Percentiles rank a stretch among this genome's conserved stretches.
Conservation (phyloP, 371 early-diverging fungal species). For the Blakeslea trispora region DNA sequence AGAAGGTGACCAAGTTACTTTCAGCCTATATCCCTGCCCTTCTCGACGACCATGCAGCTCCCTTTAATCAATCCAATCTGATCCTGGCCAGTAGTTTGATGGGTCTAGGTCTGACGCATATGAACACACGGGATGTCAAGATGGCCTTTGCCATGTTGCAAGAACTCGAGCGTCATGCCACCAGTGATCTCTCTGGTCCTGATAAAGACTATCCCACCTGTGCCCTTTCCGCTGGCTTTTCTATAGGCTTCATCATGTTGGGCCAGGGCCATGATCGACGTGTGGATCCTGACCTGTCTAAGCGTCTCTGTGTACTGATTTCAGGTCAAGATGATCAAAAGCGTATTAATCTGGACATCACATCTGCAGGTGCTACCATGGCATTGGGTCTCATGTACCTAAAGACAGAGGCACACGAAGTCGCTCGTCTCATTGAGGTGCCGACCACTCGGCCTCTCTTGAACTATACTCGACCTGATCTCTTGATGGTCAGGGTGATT, state of each 20-base stretch:
- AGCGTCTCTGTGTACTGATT: conserved; percentile 58
- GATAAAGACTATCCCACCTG: conserved; percentile 54
- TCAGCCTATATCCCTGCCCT: conserved; percentile 75
- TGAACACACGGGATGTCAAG: conserved; percentile 64
- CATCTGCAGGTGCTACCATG: conserved; percentile 73
- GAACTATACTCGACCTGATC: conserved; percentile 71
- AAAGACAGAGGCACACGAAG: conserved; percentile 66
- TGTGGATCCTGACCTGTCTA: conserved; percentile 59
- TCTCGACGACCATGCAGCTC: conserved; percentile 51
- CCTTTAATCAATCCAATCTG: conserved; percentile 58
- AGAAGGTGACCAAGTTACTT: conserved; percentile 63
- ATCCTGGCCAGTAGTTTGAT: conserved; percentile 69
- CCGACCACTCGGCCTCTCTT: conserved; percentile 60
- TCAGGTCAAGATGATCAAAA: conserved; percentile 16
- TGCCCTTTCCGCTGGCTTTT: conserved; percentile 77
- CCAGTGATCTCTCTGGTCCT: conserved; percentile 32
- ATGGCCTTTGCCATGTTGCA: conserved; percentile 71
- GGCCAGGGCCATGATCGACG: conserved; percentile 63
- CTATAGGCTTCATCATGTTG: conserved; percentile 78
- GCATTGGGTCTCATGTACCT: conserved; percentile 85
- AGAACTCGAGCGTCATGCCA: conserved; percentile 59
- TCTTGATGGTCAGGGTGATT: conserved; percentile 68
- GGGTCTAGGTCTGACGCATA: conserved; percentile 76
- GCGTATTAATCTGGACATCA: conserved; percentile 47
- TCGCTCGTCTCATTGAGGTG: conserved; percentile 65